Evolutionary conservation across 176 grass and related monocot species (phyloP).

Genomic region (Oryza brachyantha): DNA sequence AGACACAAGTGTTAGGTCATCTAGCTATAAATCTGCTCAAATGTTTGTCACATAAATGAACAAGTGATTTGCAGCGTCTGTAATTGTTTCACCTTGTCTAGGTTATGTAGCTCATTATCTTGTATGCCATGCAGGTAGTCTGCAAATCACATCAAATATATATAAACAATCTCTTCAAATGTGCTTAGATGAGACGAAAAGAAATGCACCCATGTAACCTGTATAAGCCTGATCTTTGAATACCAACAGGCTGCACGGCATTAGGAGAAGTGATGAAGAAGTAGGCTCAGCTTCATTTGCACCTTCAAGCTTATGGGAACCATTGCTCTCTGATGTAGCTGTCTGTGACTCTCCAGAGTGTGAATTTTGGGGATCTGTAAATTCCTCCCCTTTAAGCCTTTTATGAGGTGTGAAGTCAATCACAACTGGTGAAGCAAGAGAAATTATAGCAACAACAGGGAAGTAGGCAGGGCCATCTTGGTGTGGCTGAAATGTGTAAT

Average conservation of each 20-base stretch:
- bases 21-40: not conserved
- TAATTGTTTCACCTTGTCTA: constrained; percentile 60
- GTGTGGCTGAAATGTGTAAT: constrained; percentile 48
- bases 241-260: constrained; percentile 68
- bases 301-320: not conserved
- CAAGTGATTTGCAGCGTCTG: not conserved
- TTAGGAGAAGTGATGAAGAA: constrained; percentile 54
- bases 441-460: constrained; percentile 80
- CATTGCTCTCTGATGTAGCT: not conserved
- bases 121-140: constrained; percentile 91
- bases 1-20: not conserved
- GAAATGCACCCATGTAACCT: constrained; percentile 33
- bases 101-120: constrained; percentile 60
- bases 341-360: not conserved
- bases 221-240: constrained; percentile 86
- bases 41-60: not conserved
- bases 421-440: constrained; percentile 72
- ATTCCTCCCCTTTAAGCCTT: constrained; percentile 37
- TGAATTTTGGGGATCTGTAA: constrained; percentile 9
- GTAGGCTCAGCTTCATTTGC: constrained; percentile 8
- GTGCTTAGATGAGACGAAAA: not conserved
- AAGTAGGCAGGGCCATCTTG: constrained; percentile 79
- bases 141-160: constrained; percentile 27
- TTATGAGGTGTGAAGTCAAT: constrained; percentile 77
- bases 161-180: not conserved